A percentile compares a stretch with the other conserved stretches of the same genome.
These are phyloP conservation scores for Alternaria gansuensis DNA, from an alignment of 2,329 filamentous ascomycete genomes.

Conservation along the genomic window DNA sequence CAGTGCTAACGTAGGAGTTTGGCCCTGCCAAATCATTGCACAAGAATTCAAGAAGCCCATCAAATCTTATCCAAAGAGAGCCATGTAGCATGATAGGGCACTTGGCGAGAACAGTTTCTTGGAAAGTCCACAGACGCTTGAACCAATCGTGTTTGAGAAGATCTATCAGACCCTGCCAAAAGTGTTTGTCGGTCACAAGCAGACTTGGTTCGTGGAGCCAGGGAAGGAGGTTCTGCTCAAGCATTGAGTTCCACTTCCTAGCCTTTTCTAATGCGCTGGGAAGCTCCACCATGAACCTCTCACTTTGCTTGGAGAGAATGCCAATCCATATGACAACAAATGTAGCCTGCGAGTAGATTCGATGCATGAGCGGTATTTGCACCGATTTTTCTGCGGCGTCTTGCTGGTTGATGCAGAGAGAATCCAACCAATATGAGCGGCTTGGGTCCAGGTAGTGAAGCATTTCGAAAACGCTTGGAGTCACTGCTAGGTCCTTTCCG, in stretches of 20 bases:
- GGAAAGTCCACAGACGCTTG: not conserved
- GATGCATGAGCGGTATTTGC: not conserved
- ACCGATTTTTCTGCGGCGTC: not conserved
- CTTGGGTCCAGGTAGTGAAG: rapidly evolving
- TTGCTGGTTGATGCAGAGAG: not conserved
- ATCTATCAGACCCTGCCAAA: not conserved
- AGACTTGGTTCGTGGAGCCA: not conserved
- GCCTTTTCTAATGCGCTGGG: not conserved
- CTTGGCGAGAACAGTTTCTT: not conserved
- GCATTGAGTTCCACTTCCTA: not conserved
- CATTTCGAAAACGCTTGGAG: not conserved
- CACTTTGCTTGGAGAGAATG: not conserved
- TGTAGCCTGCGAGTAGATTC: not conserved
- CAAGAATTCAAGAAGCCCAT: not conserved
- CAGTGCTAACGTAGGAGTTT: not conserved
- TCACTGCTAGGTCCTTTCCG: rapidly evolving
- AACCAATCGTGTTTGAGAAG: not conserved
- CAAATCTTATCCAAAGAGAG: not conserved
- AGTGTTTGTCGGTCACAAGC: rapidly evolving
- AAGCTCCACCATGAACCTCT: not conserved
- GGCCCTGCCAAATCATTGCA: not conserved
- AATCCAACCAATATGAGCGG: not conserved
- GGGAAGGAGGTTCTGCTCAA: not conserved
- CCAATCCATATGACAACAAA: not conserved
- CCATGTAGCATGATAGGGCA: not conserved